Base-by-base conservation (phyloP, 305 asterid genomes). In the Fraxinus sp. region DNA sequence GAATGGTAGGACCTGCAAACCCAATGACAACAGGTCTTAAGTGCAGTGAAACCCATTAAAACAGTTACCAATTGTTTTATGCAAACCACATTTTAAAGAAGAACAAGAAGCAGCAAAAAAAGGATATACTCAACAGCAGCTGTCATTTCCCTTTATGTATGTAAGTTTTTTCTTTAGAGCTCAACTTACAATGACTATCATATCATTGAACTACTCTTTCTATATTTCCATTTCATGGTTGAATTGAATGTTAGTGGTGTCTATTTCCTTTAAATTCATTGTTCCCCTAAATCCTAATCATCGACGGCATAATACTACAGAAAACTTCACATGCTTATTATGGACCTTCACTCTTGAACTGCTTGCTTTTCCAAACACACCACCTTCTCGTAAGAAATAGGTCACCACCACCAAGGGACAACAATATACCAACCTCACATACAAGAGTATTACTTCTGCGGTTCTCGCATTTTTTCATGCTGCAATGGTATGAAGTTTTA, bases 1-100 rank as follows among this genome's bases (percentile, higher is more conserved):
- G 94, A 83, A 97, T 88, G 49, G 99, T 97, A 66, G 99, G 99
- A 68, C 99, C 99, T 97, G 97, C 92, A 89, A 89, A 79, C 83
- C 49, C 86, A 55, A 87, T 77, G 70, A 39, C 72, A 52, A 0
- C 83, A 85, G 39, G 73, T 64, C 39, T 73, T 30, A 77, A 80
- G 14, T 18, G 78, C 52, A 52, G 76, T 28, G 43, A 6, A 64
- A 35, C 74, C 16, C 70, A 14, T 77, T 14, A 33, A 77, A 68
- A 57, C 76, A 22, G 2, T 39, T 71, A n/a, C 32, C n/a, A 74
- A 71, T 41, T 8, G 24, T 36, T 18, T 52, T 7, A 9, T 35
- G 57, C 83, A 81, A 33, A 22, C 36, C 37, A 81, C 64, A 75
- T 52, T 8, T 1, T 11, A 55, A 33, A 66, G 64, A 46, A 30